Evolutionary conservation across 176 grass and related monocot species (phyloP), one percentile per base, ranked within the genome.

Genomic region (Tillandsia fasciculata): DNA sequence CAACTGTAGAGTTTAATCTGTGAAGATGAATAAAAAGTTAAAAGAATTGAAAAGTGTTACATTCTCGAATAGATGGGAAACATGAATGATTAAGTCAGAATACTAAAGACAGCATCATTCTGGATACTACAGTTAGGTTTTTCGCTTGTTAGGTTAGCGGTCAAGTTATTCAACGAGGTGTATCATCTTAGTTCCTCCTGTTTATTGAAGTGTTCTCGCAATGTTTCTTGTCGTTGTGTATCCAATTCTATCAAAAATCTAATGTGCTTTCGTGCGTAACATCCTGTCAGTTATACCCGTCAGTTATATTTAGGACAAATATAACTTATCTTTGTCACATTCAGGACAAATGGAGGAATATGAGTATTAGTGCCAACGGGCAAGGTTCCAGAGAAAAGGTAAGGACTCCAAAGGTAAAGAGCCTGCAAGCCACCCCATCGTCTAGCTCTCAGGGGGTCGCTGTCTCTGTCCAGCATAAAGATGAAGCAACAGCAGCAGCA

Each of bases 321-420:
- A 42, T 7, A 61, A 61, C 56, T 18, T 18, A 14, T 61, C 17
- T 20, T 61, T 23, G 8, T 2, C 22, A 61, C 18, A 20, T 10
- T 69, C 77, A 99, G 94, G 94, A 93, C 75, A 99, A 99, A 93
- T 99, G 94, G 94, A 93, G 94, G 77, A 99, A 99, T 78, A 82
- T 99, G 83, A 99, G 94, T 70, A 83, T 99, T 64, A 88, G 90
- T 83, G 86, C 86, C 52, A 83, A 79, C 76, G 89, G 90, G 64
- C 70, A 87, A 51, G 94, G 94, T 70, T 90, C 94, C 70, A 83
- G 94, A 72, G 92, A 96, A 65, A 99, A 99, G 79, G 22, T 75
- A 64, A 85, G 80, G 81, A 53, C 83, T 49, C 80, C 70, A 2
- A 99, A 77, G 77, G 66, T 67, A 63, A 86, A 87, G 65, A 78